Base-by-base conservation (phyloP, 176 grass and related monocot genomes). In the Oryza meridionalis region DNA sequence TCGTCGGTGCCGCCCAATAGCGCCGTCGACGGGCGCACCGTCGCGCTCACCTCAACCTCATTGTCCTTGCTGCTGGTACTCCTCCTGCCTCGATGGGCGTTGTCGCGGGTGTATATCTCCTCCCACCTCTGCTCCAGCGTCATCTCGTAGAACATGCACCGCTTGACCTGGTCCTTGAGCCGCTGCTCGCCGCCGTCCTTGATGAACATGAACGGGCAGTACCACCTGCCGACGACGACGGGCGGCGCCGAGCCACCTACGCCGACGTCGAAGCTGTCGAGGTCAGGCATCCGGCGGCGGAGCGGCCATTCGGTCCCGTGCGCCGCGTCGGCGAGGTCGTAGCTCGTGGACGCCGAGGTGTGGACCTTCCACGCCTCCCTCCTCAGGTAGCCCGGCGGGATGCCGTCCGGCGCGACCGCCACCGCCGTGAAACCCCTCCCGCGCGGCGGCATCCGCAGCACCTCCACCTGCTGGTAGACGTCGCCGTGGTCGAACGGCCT, bases 141-240 rank as follows among this genome's bases (percentile, higher is more conserved):
- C 40, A 90, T 40, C 70, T 77, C 9, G 67, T 92, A 92, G 75
- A 86, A 89, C 44, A 24, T 75, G 53, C 46, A 68, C 1, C 3
- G 1, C 2, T 11, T n/a, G 19, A n/a, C 76, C 70, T 92, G 86
- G 16, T 83, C 73, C 42, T 86, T 67, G 55, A 79, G 58, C 27
- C 27, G 27, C 33, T 16, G 27, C 9, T 3, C 19, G 3, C 2
- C 40, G 16, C 35, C 62, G 13, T 92, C 86, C 59, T 31, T 84
- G 59, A 92, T 83, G 53, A 92, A 80, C 27, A 83, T 13, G 73
- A 88, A 89, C 6, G 90, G 90, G 64, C 40, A 62, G 71, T 85
- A 88, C 86, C 90, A 92, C 11, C 10, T 78, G 1, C 81, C 86
- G 63, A 92, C 72, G 24, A 40, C 46, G 7, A 69, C n/a, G 19